Evolutionary conservation across 352 stramenopile species (phyloP), one percentile per base, ranked within the genome.

Genomic region (Pythium rishiriense): DNA sequence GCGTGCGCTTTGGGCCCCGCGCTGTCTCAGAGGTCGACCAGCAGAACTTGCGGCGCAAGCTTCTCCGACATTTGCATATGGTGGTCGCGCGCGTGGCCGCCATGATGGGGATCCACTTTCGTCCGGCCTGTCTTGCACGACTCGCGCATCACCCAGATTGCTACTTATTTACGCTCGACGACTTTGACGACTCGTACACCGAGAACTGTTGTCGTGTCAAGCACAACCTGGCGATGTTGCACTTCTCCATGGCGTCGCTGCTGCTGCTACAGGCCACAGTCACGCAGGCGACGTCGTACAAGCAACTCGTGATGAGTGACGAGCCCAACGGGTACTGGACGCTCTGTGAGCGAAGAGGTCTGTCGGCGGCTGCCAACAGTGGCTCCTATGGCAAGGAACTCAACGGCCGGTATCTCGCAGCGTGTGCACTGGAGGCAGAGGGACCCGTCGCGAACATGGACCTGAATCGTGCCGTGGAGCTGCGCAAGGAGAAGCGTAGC

Each of bases 171-270:
- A 74, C 82, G n/a, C 28, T 82, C 6, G 81, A 93, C 21, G 90
- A 98, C 68, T 61, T 97, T 4, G 45, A 70, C 71, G 51, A 74
- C 82, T 43, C 70, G 64, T 4, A 74, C 71, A 63, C 56, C 0
- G 52, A 66, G 2, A 73, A 78, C 4, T 45, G 64, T 1, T 91
- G 79, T 55, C 73, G 79, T 4, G 70, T 96, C 2, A 96, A 96
- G 60, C 86, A 96, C 73, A 96, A 94, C 64, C 58, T 97, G 17
- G 75, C 79, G 1, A 79, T 96, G 62, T 69, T 96, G 0, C 84
- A 97, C 61, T 96, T 97, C 48, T 92, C 91, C 0, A 83, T 93
- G 68, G 90, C 85, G n/a, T 93, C 89, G 21, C 58, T 96, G 28
- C 61, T 98, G 1, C 51, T 95, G 12, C 61, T 92, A 54, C 31